Evolutionary conservation across 83 land plant species (phyloP).

Genomic region (Picea mariana): DNA sequence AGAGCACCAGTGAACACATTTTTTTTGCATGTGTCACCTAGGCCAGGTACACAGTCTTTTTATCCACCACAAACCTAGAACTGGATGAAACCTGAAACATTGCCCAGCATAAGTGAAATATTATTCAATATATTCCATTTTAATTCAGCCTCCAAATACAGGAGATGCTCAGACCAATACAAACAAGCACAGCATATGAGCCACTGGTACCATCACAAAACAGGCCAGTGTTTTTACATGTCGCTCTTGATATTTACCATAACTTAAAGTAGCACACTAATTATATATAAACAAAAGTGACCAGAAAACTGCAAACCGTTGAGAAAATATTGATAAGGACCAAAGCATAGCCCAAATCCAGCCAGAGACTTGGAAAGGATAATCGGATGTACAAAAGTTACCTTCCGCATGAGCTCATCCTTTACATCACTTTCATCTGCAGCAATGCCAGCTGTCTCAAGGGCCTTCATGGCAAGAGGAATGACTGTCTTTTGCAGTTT

Average conservation of each 20-base stretch:
- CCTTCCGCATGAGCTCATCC: slow-evolving; percentile 44
- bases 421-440: slow-evolving; percentile 30
- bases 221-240: neutral
- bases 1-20: no score
- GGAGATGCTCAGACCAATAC: neutral
- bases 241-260: neutral
- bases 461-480: slow-evolving; percentile 30
- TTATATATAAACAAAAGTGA: neutral
- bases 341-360: neutral
- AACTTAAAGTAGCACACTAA: neutral
- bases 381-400: neutral
- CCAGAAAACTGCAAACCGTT: neutral
- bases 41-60: slow-evolving; percentile 41
- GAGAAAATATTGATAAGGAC: neutral
- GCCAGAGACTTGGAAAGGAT: neutral
- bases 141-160: neutral
- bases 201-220: neutral
- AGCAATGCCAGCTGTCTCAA: slow-evolving; percentile 32
- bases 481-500: slow-evolving; percentile 38
- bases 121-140: neutral
- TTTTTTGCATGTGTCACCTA: neutral
- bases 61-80: slow-evolving; percentile 44
- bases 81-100: slow-evolving; percentile 52
- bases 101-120: neutral
- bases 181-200: neutral